Evolutionary conservation across 306 rosid species (phyloP).

Genomic region (Quercus agrifolia): DNA sequence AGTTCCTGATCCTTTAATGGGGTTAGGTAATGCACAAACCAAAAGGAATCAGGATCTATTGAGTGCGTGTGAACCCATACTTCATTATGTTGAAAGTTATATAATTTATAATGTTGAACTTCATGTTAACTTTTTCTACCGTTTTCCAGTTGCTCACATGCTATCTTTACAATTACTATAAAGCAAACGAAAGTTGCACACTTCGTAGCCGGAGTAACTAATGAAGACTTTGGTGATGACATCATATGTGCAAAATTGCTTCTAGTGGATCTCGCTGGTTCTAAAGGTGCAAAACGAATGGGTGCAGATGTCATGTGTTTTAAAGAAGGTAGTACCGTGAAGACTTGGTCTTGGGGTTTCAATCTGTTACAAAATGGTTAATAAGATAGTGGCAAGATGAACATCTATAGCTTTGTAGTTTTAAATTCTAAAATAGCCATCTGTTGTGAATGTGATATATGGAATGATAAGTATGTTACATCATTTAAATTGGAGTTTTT

Average conservation of each 20-base stretch:
- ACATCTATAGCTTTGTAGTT: neutral
- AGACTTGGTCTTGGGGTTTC: neutral
- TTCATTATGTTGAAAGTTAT: neutral
- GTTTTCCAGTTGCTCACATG: conserved; percentile 75
- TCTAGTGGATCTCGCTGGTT: conserved; percentile 92
- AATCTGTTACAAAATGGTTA: neutral
- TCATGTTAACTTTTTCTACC: neutral
- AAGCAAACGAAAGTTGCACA: conserved; percentile 63
- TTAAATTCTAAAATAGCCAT: neutral
- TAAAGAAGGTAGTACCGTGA: conserved; percentile 64
- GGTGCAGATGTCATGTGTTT: conserved; percentile 92
- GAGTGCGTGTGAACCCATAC: neutral
- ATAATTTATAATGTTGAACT: neutral
- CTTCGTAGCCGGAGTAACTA: conserved; percentile 10
- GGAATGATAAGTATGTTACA: no score
- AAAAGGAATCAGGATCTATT: no score
- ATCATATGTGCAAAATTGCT: conserved; percentile 83
- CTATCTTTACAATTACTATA: conserved; percentile 84
- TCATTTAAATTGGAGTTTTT: no score
- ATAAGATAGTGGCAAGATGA: neutral
- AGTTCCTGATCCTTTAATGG: no score
- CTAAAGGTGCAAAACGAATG: conserved; percentile 80
- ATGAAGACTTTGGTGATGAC: conserved; percentile 62
- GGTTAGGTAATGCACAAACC: no score
- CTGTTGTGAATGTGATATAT: neutral